Conservation (phyloP, 208 protist species). For the Acanthamoeba polyphaga region DNA sequence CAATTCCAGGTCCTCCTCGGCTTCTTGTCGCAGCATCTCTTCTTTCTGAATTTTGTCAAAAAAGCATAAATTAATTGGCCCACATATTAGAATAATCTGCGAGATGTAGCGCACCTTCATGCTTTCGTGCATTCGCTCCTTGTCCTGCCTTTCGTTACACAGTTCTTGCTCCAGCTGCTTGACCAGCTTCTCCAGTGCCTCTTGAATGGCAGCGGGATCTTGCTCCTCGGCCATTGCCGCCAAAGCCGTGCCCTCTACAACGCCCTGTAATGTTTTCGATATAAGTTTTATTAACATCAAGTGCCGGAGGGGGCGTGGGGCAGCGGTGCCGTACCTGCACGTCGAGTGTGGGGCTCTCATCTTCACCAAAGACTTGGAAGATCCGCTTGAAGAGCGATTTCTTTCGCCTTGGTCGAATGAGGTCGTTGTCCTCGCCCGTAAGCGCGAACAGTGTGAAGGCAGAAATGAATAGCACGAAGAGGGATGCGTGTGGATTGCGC, state of each 20-base stretch:
- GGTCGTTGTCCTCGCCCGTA: slow-evolving; percentile 37
- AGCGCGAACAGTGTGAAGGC: slow-evolving; percentile 67
- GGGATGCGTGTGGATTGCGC: slow-evolving; percentile 52
- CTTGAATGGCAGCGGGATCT: slow-evolving; percentile 5
- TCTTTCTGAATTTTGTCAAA: slow-evolving; percentile 10
- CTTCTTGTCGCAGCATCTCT: slow-evolving; percentile 40
- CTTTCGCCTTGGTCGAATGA: slow-evolving; percentile 39
- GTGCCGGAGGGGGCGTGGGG: background rate
- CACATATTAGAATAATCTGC: no score
- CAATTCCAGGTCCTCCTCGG: slow-evolving; percentile 61
- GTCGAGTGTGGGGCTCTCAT: background rate
- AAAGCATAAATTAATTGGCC: background rate
- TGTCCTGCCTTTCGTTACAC: slow-evolving; percentile 31
- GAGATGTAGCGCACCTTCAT: slow-evolving; percentile 17
- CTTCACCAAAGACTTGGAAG: slow-evolving; percentile 29
- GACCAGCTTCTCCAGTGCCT: slow-evolving; percentile 12
- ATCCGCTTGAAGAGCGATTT: slow-evolving; percentile 53
- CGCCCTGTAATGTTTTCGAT: background rate
- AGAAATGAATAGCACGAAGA: slow-evolving; percentile 66
- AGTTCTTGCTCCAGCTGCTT: slow-evolving; percentile 37
- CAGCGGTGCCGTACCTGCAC: background rate
- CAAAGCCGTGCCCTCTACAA: background rate
- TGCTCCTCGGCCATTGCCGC: slow-evolving; percentile 5
- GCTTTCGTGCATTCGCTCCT: slow-evolving; percentile 57
- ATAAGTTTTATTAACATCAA: no score